These are phyloP conservation scores for Oldenlandia corymbosa DNA, from an alignment of 257 asterid species.

Conservation along the genomic window DNA sequence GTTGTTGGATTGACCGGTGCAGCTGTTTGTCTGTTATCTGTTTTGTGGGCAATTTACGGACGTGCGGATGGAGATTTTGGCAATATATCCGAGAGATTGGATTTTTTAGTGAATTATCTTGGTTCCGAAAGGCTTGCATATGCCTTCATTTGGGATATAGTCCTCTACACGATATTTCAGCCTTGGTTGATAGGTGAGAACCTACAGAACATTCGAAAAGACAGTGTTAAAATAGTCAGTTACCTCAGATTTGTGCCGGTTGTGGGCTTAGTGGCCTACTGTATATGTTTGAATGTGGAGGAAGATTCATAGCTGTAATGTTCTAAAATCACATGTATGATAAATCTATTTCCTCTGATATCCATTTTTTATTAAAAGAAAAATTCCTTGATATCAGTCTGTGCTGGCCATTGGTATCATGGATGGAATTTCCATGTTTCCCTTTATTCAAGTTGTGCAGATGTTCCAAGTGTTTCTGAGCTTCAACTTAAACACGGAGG, in stretches of 20 bases:
- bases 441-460: too few species aligned
- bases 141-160: constrained; percentile 90
- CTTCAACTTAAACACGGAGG: neutral
- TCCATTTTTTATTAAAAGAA: too few species aligned
- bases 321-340: neutral
- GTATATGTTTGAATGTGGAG: constrained; percentile 49
- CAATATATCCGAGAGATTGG: constrained; percentile 48
- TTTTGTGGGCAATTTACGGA: constrained; percentile 71
- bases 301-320: constrained; percentile 24
- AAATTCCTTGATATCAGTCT: too few species aligned
- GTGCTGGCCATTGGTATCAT: too few species aligned
- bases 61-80: constrained; percentile 69
- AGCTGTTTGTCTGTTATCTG: constrained; percentile 49
- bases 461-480: neutral
- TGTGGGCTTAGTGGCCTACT: constrained; percentile 66
- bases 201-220: constrained; percentile 51
- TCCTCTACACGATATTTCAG: constrained; percentile 66
- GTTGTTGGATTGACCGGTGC: constrained; percentile 65
- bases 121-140: constrained; percentile 84
- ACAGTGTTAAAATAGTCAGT: constrained; percentile 40
- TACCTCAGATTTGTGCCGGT: constrained; percentile 73
- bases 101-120: constrained; percentile 52
- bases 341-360: neutral
- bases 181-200: constrained; percentile 92
- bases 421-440: too few species aligned